phyloP scores from a whole-genome alignment of 495 filamentous ascomycete genomes.

The Daldinia loculata region DNA sequence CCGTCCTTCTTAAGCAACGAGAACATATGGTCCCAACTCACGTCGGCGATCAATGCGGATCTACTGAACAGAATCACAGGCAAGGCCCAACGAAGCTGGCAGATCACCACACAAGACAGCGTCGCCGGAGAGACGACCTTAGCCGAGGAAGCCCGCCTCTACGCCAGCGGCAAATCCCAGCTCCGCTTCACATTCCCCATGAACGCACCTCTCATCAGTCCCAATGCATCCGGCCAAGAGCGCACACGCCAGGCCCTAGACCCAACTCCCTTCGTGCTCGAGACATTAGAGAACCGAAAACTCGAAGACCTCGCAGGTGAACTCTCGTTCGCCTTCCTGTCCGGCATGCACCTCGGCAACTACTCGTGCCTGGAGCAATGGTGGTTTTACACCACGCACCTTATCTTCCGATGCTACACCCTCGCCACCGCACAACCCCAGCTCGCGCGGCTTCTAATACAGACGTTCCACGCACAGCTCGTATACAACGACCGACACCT shows the following conservation, averaged over 20 bases:
- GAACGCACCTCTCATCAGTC: conserved; percentile 69
- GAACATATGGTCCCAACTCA: conserved; percentile 56
- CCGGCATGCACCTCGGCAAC: conserved; percentile 82
- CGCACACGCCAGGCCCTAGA: conserved; percentile 47
- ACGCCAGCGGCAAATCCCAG: conserved; percentile 43
- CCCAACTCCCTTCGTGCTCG: conserved; percentile 46
- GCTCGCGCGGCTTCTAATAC: conserved; percentile 69
- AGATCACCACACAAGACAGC: conserved; percentile 57
- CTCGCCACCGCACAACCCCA: conserved; percentile 64
- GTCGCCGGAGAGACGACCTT: conserved; percentile 41
- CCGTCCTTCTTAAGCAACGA: conserved; percentile 31
- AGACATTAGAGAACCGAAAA: conserved; percentile 25
- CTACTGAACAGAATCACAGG: conserved; percentile 62
- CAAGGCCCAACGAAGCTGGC: conserved; percentile 55
- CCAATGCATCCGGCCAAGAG: conserved; percentile 73
- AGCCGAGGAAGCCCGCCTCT: conserved; percentile 54
- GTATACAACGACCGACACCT: conserved; percentile 71
- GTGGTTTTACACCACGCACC: conserved; percentile 72
- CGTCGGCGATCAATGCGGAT: conserved; percentile 55
- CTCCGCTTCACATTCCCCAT: conserved; percentile 65
- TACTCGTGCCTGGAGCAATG: conserved; percentile 89
- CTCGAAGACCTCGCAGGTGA: conserved; percentile 77
- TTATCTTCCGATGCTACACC: conserved; percentile 73
- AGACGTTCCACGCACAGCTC: conserved; percentile 74
- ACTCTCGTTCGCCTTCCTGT: conserved; percentile 84